These are phyloP conservation scores for Nakazawaea ambrosiae DNA, from an alignment of 805 yeast genomes.

Conservation along the genomic window DNA sequence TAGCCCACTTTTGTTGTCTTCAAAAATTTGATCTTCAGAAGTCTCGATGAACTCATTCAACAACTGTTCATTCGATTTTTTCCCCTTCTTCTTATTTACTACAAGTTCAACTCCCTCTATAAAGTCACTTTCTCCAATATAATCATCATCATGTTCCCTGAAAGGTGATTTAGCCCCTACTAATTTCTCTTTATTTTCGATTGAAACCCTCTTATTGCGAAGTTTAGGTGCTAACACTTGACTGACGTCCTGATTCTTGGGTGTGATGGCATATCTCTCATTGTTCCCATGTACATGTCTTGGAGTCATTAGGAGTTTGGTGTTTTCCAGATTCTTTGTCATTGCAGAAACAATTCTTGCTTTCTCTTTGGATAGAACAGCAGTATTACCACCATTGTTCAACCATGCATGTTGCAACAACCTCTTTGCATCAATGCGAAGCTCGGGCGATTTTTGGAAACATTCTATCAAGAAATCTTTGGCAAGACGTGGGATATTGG, in stretches of 20 bases:
- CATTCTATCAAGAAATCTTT: constrained; percentile 60
- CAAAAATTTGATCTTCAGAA: neutral
- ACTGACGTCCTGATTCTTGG: constrained; percentile 2
- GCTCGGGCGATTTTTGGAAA: constrained; percentile 60
- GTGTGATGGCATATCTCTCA: neutral
- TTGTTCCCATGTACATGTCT: neutral
- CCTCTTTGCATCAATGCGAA: constrained; percentile 48
- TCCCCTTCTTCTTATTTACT: neutral
- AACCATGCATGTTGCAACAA: constrained; percentile 63
- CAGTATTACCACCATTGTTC: constrained; percentile 26
- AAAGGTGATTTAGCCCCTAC: constrained; percentile 9
- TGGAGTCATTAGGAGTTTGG: too few relatives aligned
- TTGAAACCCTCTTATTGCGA: neutral
- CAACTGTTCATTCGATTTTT: constrained; percentile 1
- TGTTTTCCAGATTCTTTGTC: too few relatives aligned
- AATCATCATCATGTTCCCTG: constrained; percentile 4
- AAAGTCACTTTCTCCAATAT: neutral
- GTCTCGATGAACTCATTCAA: constrained; percentile 1
- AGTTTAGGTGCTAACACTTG: constrained; percentile 5
- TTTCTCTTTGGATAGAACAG: neutral
- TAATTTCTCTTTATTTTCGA: constrained; percentile 5
- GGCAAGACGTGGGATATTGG: constrained; percentile 30
- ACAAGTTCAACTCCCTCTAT: neutral
- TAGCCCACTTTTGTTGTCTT: too few relatives aligned
- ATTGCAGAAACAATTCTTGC: neutral